Base-by-base conservation (phyloP, 148 eudicot genomes). In the Simmondsia chinensis region DNA sequence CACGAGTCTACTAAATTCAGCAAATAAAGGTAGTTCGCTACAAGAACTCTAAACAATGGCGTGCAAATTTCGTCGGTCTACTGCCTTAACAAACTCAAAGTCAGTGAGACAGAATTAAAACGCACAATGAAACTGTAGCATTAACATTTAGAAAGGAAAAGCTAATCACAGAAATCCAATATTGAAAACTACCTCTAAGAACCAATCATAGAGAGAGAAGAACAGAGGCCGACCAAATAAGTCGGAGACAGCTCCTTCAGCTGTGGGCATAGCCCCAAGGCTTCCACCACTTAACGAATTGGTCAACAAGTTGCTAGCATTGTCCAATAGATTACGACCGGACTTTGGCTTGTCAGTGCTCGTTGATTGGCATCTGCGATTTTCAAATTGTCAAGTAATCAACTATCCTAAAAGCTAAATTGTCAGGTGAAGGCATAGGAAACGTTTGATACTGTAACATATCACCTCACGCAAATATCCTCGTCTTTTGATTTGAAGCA, bases 221-320 rank as follows among this genome's bases (percentile, higher is more conserved):
- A 93, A 93, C 41, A 93, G 94, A 42, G 99, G 99, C 15, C 76
- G 79, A 40, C 66, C 80, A 46, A 93, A 86, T 60, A 93, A 76
- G 72, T 93, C 99, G 26, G 96, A 68, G 44, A 93, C 94, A 17
- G 99, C 96, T 43, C 99, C 99, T 71, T 93, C 99, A 52, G 96
- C 99, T 33, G 63, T 73, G 46, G 99, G 99, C 96, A 93, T 86
- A 28, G 88, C 72, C 35, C 81, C 89, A 11, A 93, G 74, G 58
- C 23, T 79, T 33, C 89, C 94, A 23, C 99, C 99, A 56, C 77
- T 93, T 35, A 93, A 64, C 50, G 86, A 53, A 67, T 77, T 86
- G 23, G 99, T 93, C 30, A 93, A 76, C 24, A 93, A 72, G 51
- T 93, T 93, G 71, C 99, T 93, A 33, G 99, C 94, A 65, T 86